A percentile compares a stretch with the other conserved stretches of the same genome.
Conservation (phyloP, 176 grass and related monocot species). For the Musa acuminata region DNA sequence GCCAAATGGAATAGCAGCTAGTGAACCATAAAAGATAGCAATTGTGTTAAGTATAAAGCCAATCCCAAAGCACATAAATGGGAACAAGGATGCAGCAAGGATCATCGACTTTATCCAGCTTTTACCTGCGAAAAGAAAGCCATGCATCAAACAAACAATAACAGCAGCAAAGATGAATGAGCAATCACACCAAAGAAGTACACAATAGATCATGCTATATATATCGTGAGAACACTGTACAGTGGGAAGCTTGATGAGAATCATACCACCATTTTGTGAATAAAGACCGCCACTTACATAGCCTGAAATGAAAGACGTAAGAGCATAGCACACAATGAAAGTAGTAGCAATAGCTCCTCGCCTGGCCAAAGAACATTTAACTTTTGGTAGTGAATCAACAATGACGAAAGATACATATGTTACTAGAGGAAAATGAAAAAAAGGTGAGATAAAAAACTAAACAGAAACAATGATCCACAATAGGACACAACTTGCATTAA, state of each 20-base stretch:
- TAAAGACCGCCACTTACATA: slow-evolving; percentile 98
- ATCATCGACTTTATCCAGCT: slow-evolving; percentile 97
- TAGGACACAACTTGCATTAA: too few relatives aligned
- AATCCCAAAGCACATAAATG: slow-evolving; percentile 92
- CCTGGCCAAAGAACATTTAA: slow-evolving; percentile 23
- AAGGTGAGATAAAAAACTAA: background rate
- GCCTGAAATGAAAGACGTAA: slow-evolving; percentile 98
- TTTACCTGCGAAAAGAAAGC: slow-evolving; percentile 64
- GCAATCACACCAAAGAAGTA: too few relatives aligned
- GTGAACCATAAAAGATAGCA: slow-evolving; percentile 93
- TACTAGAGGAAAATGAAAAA: background rate
- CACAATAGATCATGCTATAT: background rate
- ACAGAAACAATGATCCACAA: background rate
- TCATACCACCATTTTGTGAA: slow-evolving; percentile 93
- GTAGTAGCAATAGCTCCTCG: slow-evolving; percentile 94
- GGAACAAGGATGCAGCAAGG: slow-evolving; percentile 83
- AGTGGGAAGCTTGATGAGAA: slow-evolving; percentile 2
- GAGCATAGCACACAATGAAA: slow-evolving; percentile 96
- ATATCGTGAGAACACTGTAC: slow-evolving; percentile 7
- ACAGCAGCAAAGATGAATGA: background rate
- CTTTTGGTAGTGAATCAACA: background rate
- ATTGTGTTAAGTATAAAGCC: slow-evolving; percentile 84
- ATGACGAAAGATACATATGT: background rate
- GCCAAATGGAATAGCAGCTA: slow-evolving; percentile 94
- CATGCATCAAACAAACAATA: slow-evolving; percentile 4